phyloP scores from a whole-genome alignment of 2,329 filamentous ascomycete species.

The Ophiostoma himal-ulmi region DNA sequence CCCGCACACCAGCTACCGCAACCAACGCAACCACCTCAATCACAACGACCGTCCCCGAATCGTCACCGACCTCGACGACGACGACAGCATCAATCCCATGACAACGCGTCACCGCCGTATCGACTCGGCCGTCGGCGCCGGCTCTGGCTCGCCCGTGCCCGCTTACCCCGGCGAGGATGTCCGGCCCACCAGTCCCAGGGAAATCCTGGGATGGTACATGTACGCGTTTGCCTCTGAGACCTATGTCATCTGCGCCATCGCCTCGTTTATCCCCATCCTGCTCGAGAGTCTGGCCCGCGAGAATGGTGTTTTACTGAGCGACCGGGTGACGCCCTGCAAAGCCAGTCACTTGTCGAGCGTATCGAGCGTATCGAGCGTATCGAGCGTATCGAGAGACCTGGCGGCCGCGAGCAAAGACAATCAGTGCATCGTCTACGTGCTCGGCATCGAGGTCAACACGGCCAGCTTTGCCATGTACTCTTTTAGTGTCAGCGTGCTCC shows the following conservation, averaged over 20 bases:
- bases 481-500: constrained; percentile 83
- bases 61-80: not conserved
- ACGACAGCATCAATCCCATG: not conserved
- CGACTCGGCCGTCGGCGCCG: constrained; percentile 26
- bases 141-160: not conserved
- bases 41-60: not conserved
- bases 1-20: not conserved
- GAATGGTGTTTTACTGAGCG: constrained; percentile 77
- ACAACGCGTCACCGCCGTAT: constrained; percentile 33
- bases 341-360: constrained; percentile 46
- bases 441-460: constrained; percentile 86
- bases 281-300: constrained; percentile 90
- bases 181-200: constrained; percentile 77
- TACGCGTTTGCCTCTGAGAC: constrained; percentile 96
- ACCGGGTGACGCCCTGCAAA: constrained; percentile 69
- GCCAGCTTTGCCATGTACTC: constrained; percentile 97
- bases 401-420: constrained; percentile 28
- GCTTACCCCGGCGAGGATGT: constrained; percentile 80
- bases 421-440: constrained; percentile 76
- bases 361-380: not conserved
- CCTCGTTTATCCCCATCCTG: constrained; percentile 91
- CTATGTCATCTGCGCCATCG: constrained; percentile 77
- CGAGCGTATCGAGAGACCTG: not conserved
- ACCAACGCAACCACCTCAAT: not conserved
- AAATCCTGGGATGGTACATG: constrained; percentile 90